A percentile compares a stretch with the other conserved stretches of the same genome.
phyloP scores from a whole-genome alignment of 306 rosid species.

The Vigna unguiculata region DNA sequence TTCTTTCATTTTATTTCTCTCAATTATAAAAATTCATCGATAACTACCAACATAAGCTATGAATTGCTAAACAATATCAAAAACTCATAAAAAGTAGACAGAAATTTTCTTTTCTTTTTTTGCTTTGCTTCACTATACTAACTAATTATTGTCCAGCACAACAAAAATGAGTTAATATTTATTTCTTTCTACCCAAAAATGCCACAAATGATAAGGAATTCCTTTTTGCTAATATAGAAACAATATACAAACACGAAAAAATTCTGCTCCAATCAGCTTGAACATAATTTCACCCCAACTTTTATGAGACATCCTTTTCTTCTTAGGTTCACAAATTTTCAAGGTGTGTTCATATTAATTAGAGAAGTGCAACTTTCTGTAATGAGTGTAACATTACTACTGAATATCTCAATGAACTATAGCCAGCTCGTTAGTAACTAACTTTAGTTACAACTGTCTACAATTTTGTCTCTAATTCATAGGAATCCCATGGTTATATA shows the following conservation, averaged over 20 bases:
- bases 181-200: slow-evolving; percentile 19
- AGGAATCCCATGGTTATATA: background rate
- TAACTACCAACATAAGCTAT: background rate
- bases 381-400: background rate
- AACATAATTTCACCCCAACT: slow-evolving; percentile 2
- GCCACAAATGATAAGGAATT: background rate
- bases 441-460: background rate
- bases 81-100: background rate
- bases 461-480: background rate
- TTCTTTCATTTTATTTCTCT: too few relatives aligned
- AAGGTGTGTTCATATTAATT: too few relatives aligned
- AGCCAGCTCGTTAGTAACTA: background rate
- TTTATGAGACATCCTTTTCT: background rate
- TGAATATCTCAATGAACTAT: background rate
- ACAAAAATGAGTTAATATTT: background rate
- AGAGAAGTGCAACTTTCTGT: too few relatives aligned
- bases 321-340: background rate
- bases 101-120: too few relatives aligned
- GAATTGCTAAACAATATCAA: slow-evolving; percentile 8
- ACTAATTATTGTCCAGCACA: background rate
- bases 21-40: background rate
- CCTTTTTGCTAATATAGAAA: background rate
- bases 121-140: background rate
- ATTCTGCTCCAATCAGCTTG: background rate
- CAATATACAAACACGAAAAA: background rate